phyloP scores from a whole-genome alignment of 1,139 yeast genomes.

The Saccharomyces pastorianus region DNA sequence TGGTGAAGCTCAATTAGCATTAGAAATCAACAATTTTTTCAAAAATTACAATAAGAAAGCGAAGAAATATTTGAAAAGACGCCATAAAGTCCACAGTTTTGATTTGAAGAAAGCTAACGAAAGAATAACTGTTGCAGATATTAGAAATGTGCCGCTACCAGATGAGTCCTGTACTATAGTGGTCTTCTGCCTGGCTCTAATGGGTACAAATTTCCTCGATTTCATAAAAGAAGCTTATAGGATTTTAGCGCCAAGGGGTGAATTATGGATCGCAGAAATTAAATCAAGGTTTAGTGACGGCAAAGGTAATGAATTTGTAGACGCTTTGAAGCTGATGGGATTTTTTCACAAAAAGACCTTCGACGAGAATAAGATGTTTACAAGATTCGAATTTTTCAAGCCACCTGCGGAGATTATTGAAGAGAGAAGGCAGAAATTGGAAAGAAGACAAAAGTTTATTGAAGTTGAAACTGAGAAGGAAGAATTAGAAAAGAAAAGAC shows the following conservation, averaged over 20 bases:
- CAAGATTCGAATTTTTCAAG: conserved; percentile 87
- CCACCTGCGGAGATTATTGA: conserved; percentile 65
- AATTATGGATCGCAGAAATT: conserved; percentile 95
- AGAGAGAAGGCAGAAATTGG: conserved; percentile 56
- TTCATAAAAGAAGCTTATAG: conserved; percentile 86
- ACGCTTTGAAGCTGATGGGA: conserved; percentile 67
- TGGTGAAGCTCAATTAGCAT: conserved; percentile 87
- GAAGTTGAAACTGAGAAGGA: conserved; percentile 61
- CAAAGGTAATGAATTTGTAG: conserved; percentile 66
- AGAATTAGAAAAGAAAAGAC: conserved; percentile 47
- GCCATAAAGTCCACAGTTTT: conserved; percentile 72
- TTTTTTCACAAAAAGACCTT: conserved; percentile 86
- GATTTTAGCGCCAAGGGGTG: conserved; percentile 82
- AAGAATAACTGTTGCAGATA: conserved; percentile 90
- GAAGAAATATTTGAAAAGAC: conserved; percentile 32
- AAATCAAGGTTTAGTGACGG: conserved; percentile 76
- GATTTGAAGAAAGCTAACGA: conserved; percentile 83
- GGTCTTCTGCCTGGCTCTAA: conserved; percentile 82
- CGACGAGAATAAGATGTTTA: conserved; percentile 84
- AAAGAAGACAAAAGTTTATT: conserved; percentile 60
- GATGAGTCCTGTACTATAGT: conserved; percentile 77
- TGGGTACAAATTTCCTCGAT: conserved; percentile 95
- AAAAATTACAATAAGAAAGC: conserved; percentile 33
- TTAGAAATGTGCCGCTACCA: conserved; percentile 75
- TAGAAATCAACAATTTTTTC: conserved; percentile 50